Evolutionary conservation across 148 eudicot species (phyloP).

Genomic region (Camellia japonica): DNA sequence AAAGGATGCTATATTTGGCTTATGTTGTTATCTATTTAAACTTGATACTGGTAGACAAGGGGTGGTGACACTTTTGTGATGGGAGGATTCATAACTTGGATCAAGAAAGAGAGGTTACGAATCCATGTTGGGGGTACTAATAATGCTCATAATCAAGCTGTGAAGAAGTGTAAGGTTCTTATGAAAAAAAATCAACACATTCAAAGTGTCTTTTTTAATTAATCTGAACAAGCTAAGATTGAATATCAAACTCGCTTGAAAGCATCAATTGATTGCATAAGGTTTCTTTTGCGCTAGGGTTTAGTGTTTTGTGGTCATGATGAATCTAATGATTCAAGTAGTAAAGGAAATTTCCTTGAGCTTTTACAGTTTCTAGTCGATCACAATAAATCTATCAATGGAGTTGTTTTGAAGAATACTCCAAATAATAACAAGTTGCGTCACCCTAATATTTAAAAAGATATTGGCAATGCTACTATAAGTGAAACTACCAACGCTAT

Average conservation of each 20-base stretch:
- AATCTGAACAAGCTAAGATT: neutral
- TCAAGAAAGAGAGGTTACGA: neutral
- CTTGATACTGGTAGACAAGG: neutral
- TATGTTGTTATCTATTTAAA: neutral
- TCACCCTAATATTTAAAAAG: neutral
- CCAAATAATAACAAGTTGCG: no score
- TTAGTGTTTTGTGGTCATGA: no score
- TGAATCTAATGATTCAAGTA: neutral
- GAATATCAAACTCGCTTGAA: no score
- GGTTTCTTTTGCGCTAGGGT: no score
- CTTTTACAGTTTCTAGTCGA: neutral
- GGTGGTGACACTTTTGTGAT: neutral
- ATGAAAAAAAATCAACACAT: neutral
- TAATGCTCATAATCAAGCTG: no score
- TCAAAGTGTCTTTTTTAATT: neutral
- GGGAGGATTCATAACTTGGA: neutral
- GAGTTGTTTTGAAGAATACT: neutral
- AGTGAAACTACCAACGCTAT: neutral
- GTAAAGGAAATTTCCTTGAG: neutral
- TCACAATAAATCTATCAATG: neutral
- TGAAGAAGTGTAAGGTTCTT: neutral
- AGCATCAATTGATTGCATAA: no score
- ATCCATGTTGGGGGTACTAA: neutral
- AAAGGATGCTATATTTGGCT: no score
- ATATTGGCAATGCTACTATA: neutral